Base-by-base conservation (phyloP, 2,329 filamentous ascomycete species). In the Macrophomina tecta region DNA sequence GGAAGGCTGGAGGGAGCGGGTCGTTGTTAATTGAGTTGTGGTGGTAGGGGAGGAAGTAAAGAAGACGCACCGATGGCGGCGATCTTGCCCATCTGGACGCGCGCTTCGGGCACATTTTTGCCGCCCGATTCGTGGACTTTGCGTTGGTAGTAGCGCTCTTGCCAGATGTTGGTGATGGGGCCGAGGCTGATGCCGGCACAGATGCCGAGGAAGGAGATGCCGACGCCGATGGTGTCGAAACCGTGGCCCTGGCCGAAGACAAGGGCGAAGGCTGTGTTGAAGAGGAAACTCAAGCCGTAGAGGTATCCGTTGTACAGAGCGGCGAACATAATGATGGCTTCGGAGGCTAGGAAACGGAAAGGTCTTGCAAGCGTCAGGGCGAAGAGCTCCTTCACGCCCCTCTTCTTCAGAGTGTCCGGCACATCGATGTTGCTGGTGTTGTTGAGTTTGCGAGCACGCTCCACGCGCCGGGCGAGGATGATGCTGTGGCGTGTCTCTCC, bases 231-330 rank as follows among this genome's bases (percentile, higher is more conserved):
- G 1, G 73, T 79, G 66, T 75, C 71, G 45, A 82, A 81, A 0
- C 79, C 80, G 64, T 80, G 80, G 1, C 82, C 82, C 16, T 73
- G 70, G 1, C 82, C 81, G 65, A 85, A 85, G 0, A 85, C 83
- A 23, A 85, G 76, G 23, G 78, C 75, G 65, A 85, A 85, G 0
- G 82, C 82, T 3, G 79, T 80, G 65, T 84, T 84, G 74, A 84
- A 84, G 0, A 84, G 74, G 64, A 84, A 85, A 1, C 80, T 82
- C 8, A 84, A 67, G 1, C 82, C 82, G 60, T 84, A 84, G 2
- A 84, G 73, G 67, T 82, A 83, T 4, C 81, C 82, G 56, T 84
- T 84, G 70, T 83, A 84, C 0, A 82, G 70, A 2, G 82, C 82
- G n/a, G 76, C 78, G 42, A 82, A 82, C 16, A 82, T 77, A 36